Evolutionary conservation across 2,329 filamentous ascomycete genomes (phyloP), one percentile per base, ranked within the genome.

Genomic region (Paecilomyces dactylethromorphus): DNA sequence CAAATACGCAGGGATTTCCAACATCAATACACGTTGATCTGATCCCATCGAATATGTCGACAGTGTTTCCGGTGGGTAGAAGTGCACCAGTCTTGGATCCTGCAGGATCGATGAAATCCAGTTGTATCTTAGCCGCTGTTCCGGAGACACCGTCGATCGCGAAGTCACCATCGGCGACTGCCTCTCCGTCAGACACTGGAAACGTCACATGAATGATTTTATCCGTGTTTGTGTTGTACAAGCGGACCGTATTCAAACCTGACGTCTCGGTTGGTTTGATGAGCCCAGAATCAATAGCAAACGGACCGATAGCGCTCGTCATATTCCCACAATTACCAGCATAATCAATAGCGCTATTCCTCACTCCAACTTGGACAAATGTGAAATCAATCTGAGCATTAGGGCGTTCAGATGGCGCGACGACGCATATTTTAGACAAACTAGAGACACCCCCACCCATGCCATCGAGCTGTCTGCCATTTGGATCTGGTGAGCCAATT

Each of bases 291-390:
- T 90, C 74, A 68, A 86, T 76, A 2, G 84, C 85, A 66, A 84
- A 87, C 0, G 88, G 87, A 0, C 87, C 89, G 53, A 91, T 81
- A 0, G 84, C 81, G 49, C 82, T 80, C 5, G 79, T 84, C 86
- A 91, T 88, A 69, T 91, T 91, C n/a, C 88, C 88, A 68, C 88
- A 91, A 65, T 90, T 91, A 24, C 87, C 85, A 0, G 85, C 84
- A 65, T 84, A 81, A 66, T 91, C 88, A 2, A 91, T 79, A 32
- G 77, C 73, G 3, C 76, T 76, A 64, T 87, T 80, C 56, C 82
- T 81, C 57, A 91, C 82, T 2, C 87, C 87, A 6, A 91, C 76
- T 45, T 87, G 84, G 1, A 87, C 83, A 68, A 91, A 91, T 0
- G 87, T 91, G 67, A 87, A 91, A 60, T 89, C 84, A 12, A 90